Base-by-base conservation (phyloP, 129 eudicot genomes). In the Apium graveolens region DNA sequence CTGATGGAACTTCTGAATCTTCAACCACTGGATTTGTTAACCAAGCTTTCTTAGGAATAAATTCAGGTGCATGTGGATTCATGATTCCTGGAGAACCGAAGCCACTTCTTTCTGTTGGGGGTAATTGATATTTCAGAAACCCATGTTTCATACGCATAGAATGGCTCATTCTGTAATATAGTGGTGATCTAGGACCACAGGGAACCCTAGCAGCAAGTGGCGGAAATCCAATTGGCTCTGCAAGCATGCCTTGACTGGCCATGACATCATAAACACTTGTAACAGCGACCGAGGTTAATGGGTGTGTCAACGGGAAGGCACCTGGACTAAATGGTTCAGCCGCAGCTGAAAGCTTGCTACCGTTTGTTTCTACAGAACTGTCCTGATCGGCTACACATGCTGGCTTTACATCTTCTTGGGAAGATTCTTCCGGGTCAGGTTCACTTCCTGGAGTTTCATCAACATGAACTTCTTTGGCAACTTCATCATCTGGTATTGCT, bases 11-110 rank as follows among this genome's bases (percentile, higher is more conserved):
- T 53, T 83, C 83, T 27, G 89, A 79, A 86, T 78, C 87, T 75
- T 83, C 90, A n/a, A 45, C 53, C 26, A 69, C 75, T 55, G 84
- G 73, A 63, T 85, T 89, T 18, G 73, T 73, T 79, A 83, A 91
- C 91, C 88, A 85, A 35, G 90, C 90, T 73, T 82, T 87, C 88
- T 89, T 82, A 1, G 97, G 99, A 18, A 96, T 90, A 57, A 86
- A 96, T 76, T 90, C 99, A 24, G 97, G 99, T 78, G 99, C 99
- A 79, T 96, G 88, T 3, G 99, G 99, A 80, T 96, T 96, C 99
- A 96, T 96, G 66, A 79, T 85, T 80, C 82, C 87, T 55, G 86
- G 84, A 80, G 76, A 83, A 80, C 88, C 90, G 17, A 73, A 70
- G 29, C 91, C 86, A 24, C 81, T 83, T 35, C 86, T 83, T 29